A percentile compares a stretch with the other conserved stretches of the same genome.
Evolutionary conservation across 768 basidiomycete species (phyloP).

Genomic region (Lepiota subincarnata): DNA sequence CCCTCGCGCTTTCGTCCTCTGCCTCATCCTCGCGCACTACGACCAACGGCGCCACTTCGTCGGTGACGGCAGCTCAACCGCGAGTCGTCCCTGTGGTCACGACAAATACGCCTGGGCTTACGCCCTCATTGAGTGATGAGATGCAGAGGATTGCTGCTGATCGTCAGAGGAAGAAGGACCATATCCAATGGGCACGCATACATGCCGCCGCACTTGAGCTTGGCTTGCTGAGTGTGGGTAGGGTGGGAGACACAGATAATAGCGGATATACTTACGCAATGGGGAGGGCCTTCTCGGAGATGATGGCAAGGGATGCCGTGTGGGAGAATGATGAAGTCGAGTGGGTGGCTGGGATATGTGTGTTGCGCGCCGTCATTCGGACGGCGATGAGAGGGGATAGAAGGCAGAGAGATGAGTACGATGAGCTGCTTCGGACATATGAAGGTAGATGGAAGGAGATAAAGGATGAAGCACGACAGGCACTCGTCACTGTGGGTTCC

Average conservation of each 20-base stretch:
- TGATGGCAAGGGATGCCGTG: slow-evolving; percentile 60
- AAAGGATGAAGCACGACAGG: slow-evolving; percentile 61
- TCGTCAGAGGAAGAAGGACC: slow-evolving; percentile 56
- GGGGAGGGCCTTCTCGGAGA: slow-evolving; percentile 49
- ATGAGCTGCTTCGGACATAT: slow-evolving; percentile 50
- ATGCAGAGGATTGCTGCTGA: slow-evolving; percentile 61
- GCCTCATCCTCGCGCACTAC: slow-evolving; percentile 10
- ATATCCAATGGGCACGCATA: slow-evolving; percentile 64
- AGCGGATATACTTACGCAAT: slow-evolving; percentile 40
- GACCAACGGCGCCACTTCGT: background rate
- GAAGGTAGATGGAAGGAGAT: slow-evolving; percentile 71
- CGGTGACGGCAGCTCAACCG: background rate
- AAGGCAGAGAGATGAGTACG: slow-evolving; percentile 49
- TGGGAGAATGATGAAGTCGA: slow-evolving; percentile 67
- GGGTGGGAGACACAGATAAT: slow-evolving; percentile 34
- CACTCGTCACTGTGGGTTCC: slow-evolving; percentile 48
- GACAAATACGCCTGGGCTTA: slow-evolving; percentile 16
- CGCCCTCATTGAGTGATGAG: slow-evolving; percentile 47
- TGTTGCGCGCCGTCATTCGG: slow-evolving; percentile 54
- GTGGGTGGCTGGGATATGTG: slow-evolving; percentile 63
- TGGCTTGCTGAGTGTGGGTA: slow-evolving; percentile 43
- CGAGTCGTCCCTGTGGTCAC: slow-evolving; percentile 12
- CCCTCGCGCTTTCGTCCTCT: slow-evolving; percentile 9
- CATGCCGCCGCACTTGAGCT: slow-evolving; percentile 63
- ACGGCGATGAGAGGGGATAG: slow-evolving; percentile 45